These are phyloP conservation scores for Mycena kentingensis DNA, from an alignment of 768 basidiomycete species.

Conservation along the genomic window DNA sequence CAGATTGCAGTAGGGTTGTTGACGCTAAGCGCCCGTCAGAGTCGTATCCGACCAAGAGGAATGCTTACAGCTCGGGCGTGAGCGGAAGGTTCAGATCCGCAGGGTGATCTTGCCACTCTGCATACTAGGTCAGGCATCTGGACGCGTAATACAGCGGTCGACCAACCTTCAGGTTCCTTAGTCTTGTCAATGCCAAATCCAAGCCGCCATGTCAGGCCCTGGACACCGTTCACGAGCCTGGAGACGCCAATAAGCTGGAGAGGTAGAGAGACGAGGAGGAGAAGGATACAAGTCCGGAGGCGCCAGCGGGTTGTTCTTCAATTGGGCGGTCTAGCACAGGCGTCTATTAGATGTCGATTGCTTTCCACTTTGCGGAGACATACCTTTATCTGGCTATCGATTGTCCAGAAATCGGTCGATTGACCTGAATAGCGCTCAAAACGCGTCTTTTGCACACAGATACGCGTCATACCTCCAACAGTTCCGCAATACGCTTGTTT, in stretches of 20 bases:
- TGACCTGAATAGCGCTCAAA: constrained; percentile 36
- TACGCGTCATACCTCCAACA: constrained; percentile 41
- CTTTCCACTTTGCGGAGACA: constrained; percentile 6
- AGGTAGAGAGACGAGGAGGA: background rate
- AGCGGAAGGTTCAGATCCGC: constrained; percentile 54
- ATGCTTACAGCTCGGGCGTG: constrained; percentile 50
- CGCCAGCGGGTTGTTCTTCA: constrained; percentile 56
- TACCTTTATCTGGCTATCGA: constrained; percentile 63
- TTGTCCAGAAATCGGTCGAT: constrained; percentile 56
- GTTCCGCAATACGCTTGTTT: constrained; percentile 61
- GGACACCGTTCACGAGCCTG: constrained; percentile 15
- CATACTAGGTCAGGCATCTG: too few relatives aligned
- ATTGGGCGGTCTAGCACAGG: constrained; percentile 51
- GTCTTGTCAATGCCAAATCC: constrained; percentile 57
- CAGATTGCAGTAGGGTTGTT: constrained; percentile 60
- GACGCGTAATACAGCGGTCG: background rate
- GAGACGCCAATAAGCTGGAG: too few relatives aligned
- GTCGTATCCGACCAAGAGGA: too few relatives aligned
- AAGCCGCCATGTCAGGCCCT: constrained; percentile 61
- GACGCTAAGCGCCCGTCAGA: constrained; percentile 36
- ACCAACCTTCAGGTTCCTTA: constrained; percentile 53
- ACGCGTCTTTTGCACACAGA: background rate
- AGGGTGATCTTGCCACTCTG: constrained; percentile 61
- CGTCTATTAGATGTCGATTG: too few relatives aligned
- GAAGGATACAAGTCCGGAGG: constrained; percentile 57